Percentiles rank a stretch among this genome's conserved stretches.
Evolutionary conservation across 768 basidiomycete genomes (phyloP).

Genomic region (Psilocybe cubensis): DNA sequence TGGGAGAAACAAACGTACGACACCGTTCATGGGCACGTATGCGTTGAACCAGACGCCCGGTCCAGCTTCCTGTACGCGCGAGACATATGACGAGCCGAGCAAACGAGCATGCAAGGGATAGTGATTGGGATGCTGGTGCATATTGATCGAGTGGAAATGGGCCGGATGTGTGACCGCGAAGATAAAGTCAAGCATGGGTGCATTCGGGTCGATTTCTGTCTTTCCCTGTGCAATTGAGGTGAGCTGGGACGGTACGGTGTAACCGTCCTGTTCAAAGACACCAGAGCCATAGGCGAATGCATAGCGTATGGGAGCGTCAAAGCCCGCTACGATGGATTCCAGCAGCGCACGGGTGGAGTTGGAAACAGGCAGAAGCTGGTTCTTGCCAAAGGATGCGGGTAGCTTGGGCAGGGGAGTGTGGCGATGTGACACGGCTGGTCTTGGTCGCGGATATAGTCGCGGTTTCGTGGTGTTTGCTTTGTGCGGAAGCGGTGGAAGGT

Average conservation of each 20-base stretch:
- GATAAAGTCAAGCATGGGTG: slow-evolving; percentile 94
- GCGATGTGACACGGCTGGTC: slow-evolving; percentile 42
- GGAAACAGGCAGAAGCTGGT: slow-evolving; percentile 80
- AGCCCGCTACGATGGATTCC: slow-evolving; percentile 77
- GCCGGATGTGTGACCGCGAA: slow-evolving; percentile 93
- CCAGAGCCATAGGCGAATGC: slow-evolving; percentile 98
- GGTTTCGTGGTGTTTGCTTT: slow-evolving; percentile 30
- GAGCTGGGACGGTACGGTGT: slow-evolving; percentile 33
- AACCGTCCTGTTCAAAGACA: slow-evolving; percentile 92
- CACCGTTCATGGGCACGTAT: slow-evolving; percentile 80
- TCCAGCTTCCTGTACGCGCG: slow-evolving; percentile 68
- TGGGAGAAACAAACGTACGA: slow-evolving; percentile 58
- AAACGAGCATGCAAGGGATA: slow-evolving; percentile 89
- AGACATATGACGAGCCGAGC: slow-evolving; percentile 83
- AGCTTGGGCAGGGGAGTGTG: slow-evolving; percentile 50
- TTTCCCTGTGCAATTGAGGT: not conserved
- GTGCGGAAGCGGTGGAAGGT: slow-evolving; percentile 35
- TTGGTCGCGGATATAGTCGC: slow-evolving; percentile 50
- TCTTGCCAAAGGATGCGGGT: slow-evolving; percentile 76
- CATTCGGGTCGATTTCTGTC: slow-evolving; percentile 21
- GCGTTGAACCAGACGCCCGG: slow-evolving; percentile 98
- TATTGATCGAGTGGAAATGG: slow-evolving; percentile 96
- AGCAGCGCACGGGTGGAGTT: slow-evolving; percentile 80
- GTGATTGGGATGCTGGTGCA: slow-evolving; percentile 89
- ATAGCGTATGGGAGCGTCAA: slow-evolving; percentile 92